Evolutionary conservation across 805 yeast genomes (phyloP).

Genomic region (Saturnispora sekii): DNA sequence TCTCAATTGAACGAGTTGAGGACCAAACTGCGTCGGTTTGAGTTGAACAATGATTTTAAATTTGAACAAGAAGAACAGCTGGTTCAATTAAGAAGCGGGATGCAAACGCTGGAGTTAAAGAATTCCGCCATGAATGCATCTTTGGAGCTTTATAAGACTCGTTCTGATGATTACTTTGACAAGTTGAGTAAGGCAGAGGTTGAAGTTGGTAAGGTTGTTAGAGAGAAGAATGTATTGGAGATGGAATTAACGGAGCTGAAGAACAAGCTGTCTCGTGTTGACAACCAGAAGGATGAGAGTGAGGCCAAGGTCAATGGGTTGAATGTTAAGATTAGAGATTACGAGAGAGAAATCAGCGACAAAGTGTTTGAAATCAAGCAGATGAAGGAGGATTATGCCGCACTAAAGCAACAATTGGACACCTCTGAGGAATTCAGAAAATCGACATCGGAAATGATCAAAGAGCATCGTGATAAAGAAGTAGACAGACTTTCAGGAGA

Average conservation of each 20-base stretch:
- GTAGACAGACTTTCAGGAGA: conserved; percentile 44
- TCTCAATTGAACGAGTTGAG: conserved; percentile 28
- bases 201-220: conserved; percentile 51
- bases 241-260: conserved; percentile 46
- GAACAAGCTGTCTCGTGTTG: conserved; percentile 35
- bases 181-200: conserved; percentile 75
- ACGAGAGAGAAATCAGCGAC: conserved; percentile 49
- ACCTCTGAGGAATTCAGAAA: conserved; percentile 32
- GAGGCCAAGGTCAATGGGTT: conserved; percentile 46
- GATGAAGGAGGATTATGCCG: conserved; percentile 36
- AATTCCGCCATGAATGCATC: conserved; percentile 45
- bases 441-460: conserved; percentile 23
- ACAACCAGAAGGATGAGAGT: conserved; percentile 44
- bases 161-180: conserved; percentile 65
- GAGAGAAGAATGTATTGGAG: conserved; percentile 47
- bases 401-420: conserved; percentile 42
- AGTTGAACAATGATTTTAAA: conserved; percentile 18
- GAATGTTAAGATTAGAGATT: conserved; percentile 38
- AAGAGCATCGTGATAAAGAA: conserved; percentile 35
- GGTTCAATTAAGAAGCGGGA: conserved; percentile 42
- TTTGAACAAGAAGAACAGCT: conserved; percentile 28
- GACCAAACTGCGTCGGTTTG: conserved; percentile 26
- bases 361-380: conserved; percentile 46
- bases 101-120: conserved; percentile 48
- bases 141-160: conserved; percentile 51